These are phyloP conservation scores for Leccinum olivaceopallidum DNA, from an alignment of 768 basidiomycete species.

Conservation along the genomic window DNA sequence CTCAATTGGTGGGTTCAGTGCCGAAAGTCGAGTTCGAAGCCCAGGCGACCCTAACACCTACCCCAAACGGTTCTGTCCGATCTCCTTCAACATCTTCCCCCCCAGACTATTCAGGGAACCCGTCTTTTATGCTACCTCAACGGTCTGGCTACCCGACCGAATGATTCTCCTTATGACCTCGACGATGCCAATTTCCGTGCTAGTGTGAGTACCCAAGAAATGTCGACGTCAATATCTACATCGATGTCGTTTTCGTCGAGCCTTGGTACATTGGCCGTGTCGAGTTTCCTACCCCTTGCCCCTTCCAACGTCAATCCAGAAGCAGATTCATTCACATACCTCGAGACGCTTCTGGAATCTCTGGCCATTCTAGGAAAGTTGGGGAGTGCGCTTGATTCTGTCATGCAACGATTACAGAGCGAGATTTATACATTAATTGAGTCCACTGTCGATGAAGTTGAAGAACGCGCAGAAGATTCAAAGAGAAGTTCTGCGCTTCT, in stretches of 20 bases:
- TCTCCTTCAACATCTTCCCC: slow-evolving; percentile 39
- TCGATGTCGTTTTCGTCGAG: slow-evolving; percentile 30
- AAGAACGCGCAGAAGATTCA: slow-evolving; percentile 84
- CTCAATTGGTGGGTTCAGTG: slow-evolving; percentile 43
- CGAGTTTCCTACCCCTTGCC: slow-evolving; percentile 24
- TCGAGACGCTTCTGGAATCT: slow-evolving; percentile 92
- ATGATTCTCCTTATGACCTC: slow-evolving; percentile 74
- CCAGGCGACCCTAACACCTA: slow-evolving; percentile 34
- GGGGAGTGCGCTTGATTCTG: slow-evolving; percentile 76
- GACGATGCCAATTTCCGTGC: slow-evolving; percentile 40
- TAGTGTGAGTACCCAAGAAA: slow-evolving; percentile 21
- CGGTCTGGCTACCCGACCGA: slow-evolving; percentile 66
- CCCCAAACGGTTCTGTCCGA: slow-evolving; percentile 22
- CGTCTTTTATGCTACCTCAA: slow-evolving; percentile 64
- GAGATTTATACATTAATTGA: slow-evolving; percentile 90
- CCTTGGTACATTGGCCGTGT: slow-evolving; percentile 17
- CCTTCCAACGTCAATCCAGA: slow-evolving; percentile 67
- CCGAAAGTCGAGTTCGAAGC: slow-evolving; percentile 63
- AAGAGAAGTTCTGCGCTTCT: slow-evolving; percentile 46
- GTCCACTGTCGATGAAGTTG: slow-evolving; percentile 84
- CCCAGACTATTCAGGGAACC: slow-evolving; percentile 40
- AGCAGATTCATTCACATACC: slow-evolving; percentile 88
- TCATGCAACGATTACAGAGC: slow-evolving; percentile 77
- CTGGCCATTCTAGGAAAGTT: slow-evolving; percentile 88
- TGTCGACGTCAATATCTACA: slow-evolving; percentile 19